These are phyloP conservation scores for Stenocarpella maydis DNA, from an alignment of 2,329 filamentous ascomycete genomes.

Conservation along the genomic window DNA sequence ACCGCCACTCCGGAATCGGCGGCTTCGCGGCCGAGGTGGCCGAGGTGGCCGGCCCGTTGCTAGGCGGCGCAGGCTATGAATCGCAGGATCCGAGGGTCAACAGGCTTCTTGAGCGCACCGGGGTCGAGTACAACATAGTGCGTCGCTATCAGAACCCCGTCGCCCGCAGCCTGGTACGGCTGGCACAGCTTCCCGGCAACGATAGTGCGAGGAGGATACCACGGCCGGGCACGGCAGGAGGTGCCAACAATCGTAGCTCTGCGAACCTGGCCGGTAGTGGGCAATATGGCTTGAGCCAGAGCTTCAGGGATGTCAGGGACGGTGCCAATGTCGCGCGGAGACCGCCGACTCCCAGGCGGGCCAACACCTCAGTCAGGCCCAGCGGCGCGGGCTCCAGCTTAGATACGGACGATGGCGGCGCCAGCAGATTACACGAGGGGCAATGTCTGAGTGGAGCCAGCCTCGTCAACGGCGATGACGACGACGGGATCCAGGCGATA, in stretches of 20 bases:
- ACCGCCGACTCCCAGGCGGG: slow-evolving; percentile 32
- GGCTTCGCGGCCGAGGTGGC: slow-evolving; percentile 46
- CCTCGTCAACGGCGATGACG: slow-evolving; percentile 57
- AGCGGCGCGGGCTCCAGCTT: slow-evolving; percentile 50
- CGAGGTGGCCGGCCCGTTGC: slow-evolving; percentile 55
- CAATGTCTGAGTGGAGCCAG: slow-evolving; percentile 59
- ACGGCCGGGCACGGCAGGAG: slow-evolving; percentile 44
- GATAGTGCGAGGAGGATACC: slow-evolving; percentile 61
- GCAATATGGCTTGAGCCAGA: slow-evolving; percentile 50
- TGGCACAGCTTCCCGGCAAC: slow-evolving; percentile 60
- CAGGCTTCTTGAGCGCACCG: slow-evolving; percentile 73
- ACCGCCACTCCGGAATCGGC: slow-evolving; percentile 48
- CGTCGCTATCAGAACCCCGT: slow-evolving; percentile 76
- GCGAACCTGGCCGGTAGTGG: slow-evolving; percentile 42
- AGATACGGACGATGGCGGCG: slow-evolving; percentile 53
- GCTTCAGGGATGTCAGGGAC: slow-evolving; percentile 40
- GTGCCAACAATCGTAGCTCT: slow-evolving; percentile 37
- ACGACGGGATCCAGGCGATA: slow-evolving; percentile 59
- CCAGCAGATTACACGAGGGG: slow-evolving; percentile 46
- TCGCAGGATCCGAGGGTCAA: slow-evolving; percentile 69
- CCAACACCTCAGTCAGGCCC: slow-evolving; percentile 34
- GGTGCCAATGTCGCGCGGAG: slow-evolving; percentile 15
- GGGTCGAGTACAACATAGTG: slow-evolving; percentile 78
- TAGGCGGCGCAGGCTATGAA: slow-evolving; percentile 64
- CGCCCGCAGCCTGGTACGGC: slow-evolving; percentile 65